phyloP scores from a whole-genome alignment of 2,329 filamentous ascomycete genomes.

The Fusarium napiforme region DNA sequence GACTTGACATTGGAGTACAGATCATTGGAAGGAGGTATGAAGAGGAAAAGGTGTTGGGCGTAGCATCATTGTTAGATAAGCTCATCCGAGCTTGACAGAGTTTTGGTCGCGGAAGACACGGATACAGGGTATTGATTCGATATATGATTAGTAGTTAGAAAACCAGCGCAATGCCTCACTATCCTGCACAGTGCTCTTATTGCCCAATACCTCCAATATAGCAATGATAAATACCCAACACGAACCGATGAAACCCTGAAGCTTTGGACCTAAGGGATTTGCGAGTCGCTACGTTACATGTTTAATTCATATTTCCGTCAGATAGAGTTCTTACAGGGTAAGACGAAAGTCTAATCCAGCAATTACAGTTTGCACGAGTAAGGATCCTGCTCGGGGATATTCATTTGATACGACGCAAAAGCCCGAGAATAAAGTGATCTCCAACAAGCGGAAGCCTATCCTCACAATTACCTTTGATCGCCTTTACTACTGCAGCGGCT shows the following conservation, averaged over 20 bases:
- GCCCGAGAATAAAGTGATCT: not conserved
- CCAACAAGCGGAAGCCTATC: not conserved
- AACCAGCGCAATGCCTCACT: not conserved
- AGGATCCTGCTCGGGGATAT: not conserved
- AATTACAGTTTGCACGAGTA: not conserved
- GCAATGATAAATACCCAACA: too few species aligned
- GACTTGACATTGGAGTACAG: not conserved
- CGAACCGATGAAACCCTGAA: not conserved
- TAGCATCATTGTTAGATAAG: not conserved
- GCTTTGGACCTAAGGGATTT: not conserved
- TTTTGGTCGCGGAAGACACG: rapidly evolving
- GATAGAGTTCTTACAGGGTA: not conserved
- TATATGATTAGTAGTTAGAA: not conserved
- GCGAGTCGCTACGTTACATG: not conserved
- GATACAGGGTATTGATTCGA: rapidly evolving
- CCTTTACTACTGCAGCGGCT: not conserved
- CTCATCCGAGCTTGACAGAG: not conserved
- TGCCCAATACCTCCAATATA: not conserved
- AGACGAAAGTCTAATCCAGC: not conserved
- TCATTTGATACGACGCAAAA: not conserved
- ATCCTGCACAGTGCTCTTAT: rapidly evolving
- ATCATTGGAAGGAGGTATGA: not conserved
- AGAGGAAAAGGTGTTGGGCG: not conserved
- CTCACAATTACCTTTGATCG: not conserved
- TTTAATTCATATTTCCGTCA: not conserved